These are phyloP conservation scores for Fusarium kyushuense DNA, from an alignment of 2,329 filamentous ascomycete genomes.

Conservation along the genomic window DNA sequence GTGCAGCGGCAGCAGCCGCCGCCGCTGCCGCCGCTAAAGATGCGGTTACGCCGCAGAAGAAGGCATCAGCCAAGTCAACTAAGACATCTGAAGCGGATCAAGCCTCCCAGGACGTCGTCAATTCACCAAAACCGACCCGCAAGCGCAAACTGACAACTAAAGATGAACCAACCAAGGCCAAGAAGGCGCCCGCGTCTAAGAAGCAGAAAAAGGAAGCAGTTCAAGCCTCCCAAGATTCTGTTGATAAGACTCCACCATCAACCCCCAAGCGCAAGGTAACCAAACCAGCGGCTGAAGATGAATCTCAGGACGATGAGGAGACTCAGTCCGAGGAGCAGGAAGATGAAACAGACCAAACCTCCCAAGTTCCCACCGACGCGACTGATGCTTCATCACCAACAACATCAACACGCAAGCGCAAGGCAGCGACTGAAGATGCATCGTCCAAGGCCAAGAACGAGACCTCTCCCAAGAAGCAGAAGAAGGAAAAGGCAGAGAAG, in stretches of 20 bases:
- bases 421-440: background rate
- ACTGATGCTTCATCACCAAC: no score
- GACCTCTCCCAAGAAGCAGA: background rate
- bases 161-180: no score
- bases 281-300: background rate
- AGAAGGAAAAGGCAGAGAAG: slow-evolving; percentile 48
- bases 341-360: no score
- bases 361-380: no score
- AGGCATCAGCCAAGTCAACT: background rate
- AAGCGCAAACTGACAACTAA: no score
- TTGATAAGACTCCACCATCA: slow-evolving; percentile 3
- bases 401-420: no score
- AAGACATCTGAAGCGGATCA: background rate
- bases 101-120: no score
- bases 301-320: background rate
- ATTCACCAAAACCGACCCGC: no score
- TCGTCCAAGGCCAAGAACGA: no score
- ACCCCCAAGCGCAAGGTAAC: slow-evolving; percentile 36
- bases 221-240: slow-evolving; percentile 8
- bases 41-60: slow-evolving; percentile 12
- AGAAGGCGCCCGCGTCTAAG: no score
- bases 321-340: slow-evolving; percentile 15
- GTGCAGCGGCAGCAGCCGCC: no score
- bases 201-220: slow-evolving; percentile 1
- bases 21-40: no score